A percentile compares a stretch with the other conserved stretches of the same genome.
phyloP scores from a whole-genome alignment of 768 basidiomycete species.

The Russula abietina region DNA sequence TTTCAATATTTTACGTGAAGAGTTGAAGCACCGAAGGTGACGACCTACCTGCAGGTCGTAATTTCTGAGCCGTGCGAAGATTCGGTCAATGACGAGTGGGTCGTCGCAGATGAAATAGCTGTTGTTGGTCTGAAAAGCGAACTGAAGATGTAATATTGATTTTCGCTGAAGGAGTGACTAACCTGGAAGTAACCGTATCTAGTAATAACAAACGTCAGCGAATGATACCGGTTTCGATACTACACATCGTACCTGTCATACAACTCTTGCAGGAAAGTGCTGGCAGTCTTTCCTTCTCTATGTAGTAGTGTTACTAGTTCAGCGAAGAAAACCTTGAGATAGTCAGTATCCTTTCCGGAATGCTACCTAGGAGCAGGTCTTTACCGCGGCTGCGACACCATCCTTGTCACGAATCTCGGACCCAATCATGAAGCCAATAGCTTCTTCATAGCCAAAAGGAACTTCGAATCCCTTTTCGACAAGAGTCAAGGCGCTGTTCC shows the following conservation, averaged over 20 bases:
- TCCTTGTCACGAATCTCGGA: slow-evolving; percentile 79
- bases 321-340: slow-evolving; percentile 56
- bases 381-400: slow-evolving; percentile 74
- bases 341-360: background rate
- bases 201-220: slow-evolving; percentile 9
- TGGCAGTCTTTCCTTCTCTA: slow-evolving; percentile 47
- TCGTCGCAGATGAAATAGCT: slow-evolving; percentile 77
- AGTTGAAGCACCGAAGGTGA: background rate
- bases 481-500: slow-evolving; percentile 69
- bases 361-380: background rate
- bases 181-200: slow-evolving; percentile 82
- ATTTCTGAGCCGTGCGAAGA: slow-evolving; percentile 62
- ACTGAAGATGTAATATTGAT: background rate
- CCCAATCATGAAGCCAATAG: slow-evolving; percentile 89
- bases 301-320: slow-evolving; percentile 55
- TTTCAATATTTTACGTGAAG: slow-evolving; percentile 4
- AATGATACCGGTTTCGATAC: background rate
- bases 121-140: slow-evolving; percentile 56
- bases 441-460: slow-evolving; percentile 86
- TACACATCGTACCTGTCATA: slow-evolving; percentile 45
- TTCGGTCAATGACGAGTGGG: slow-evolving; percentile 53
- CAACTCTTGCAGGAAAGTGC: slow-evolving; percentile 52
- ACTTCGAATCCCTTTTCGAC: slow-evolving; percentile 57
- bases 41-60: slow-evolving; percentile 39
- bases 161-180: background rate